Percentiles rank a stretch among this genome's conserved stretches.
Evolutionary conservation across 345 rosid genomes (phyloP).

Genomic region (Brassica juncea): DNA sequence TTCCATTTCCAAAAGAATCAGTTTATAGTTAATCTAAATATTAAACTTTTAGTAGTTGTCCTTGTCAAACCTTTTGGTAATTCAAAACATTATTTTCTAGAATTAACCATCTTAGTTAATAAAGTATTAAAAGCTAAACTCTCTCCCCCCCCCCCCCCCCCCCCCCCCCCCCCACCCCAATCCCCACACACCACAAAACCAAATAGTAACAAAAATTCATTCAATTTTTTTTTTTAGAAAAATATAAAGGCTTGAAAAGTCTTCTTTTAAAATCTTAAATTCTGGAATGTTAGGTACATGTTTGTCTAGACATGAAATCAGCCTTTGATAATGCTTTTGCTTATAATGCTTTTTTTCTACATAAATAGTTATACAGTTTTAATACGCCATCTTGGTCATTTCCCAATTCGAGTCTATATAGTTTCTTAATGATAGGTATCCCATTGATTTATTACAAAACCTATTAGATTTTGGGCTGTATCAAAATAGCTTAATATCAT

Average conservation of each 20-base stretch:
- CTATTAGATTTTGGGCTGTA: neutral
- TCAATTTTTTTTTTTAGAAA: too few relatives aligned
- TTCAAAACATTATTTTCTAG: conserved; percentile 16
- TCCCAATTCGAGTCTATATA: neutral
- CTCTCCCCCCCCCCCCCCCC: neutral
- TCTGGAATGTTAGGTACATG: neutral
- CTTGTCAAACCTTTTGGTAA: conserved; percentile 5
- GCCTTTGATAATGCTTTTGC: neutral
- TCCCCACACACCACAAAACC: neutral
- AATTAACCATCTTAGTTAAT: neutral
- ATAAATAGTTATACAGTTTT: neutral
- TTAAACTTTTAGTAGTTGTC: neutral
- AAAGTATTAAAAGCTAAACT: neutral
- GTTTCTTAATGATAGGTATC: neutral
- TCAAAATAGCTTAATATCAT: neutral
- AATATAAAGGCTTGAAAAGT: neutral
- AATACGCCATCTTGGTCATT: neutral
- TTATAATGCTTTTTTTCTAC: neutral
- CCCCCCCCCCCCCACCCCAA: neutral
- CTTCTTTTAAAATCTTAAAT: neutral
- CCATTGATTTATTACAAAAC: neutral
- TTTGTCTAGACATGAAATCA: neutral
- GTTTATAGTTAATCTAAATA: neutral
- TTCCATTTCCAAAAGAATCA: conserved; percentile 22
- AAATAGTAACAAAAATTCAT: neutral